phyloP scores from a whole-genome alignment of 2,329 filamentous ascomycete species.

The Arthrobotrys sinensis region DNA sequence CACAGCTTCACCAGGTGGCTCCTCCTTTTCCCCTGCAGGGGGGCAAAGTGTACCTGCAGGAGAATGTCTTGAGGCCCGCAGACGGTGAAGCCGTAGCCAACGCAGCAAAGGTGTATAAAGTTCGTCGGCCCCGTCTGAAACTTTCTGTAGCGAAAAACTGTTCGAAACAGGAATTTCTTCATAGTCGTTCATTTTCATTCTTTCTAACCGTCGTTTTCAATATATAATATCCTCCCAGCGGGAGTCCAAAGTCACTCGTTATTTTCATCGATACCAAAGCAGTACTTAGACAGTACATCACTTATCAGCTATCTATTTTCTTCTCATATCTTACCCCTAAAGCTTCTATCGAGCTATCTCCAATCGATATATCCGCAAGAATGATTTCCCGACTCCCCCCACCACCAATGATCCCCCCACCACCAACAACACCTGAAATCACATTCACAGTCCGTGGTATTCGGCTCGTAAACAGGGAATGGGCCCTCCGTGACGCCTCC shows the following conservation, averaged over 20 bases:
- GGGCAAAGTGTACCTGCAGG: slow-evolving; percentile 13
- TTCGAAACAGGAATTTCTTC: slow-evolving; percentile 17
- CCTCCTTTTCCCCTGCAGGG: slow-evolving; percentile 33
- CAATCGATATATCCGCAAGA: neutral
- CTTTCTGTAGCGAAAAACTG: slow-evolving; percentile 29
- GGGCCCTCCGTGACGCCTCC: slow-evolving; percentile 34
- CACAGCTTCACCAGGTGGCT: slow-evolving; percentile 9
- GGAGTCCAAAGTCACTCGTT: slow-evolving; percentile 5
- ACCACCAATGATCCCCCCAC: slow-evolving; percentile 29
- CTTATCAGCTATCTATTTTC: slow-evolving; percentile 2
- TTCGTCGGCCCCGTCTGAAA: slow-evolving; percentile 20
- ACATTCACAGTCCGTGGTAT: slow-evolving; percentile 52
- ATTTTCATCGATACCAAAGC: slow-evolving; percentile 2
- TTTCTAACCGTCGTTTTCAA: neutral
- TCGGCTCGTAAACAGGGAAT: slow-evolving; percentile 44
- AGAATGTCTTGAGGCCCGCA: slow-evolving; percentile 11
- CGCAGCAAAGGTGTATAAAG: slow-evolving; percentile 23
- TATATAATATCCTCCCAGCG: slow-evolving; percentile 5
- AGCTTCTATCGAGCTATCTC: neutral
- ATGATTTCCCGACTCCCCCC: slow-evolving; percentile 19
- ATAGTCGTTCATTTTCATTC: slow-evolving; percentile 8
- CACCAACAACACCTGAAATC: slow-evolving; percentile 32
- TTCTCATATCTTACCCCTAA: slow-evolving; percentile 1
- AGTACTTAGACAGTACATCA: slow-evolving; percentile 17
- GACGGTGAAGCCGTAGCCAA: slow-evolving; percentile 3